phyloP scores from a whole-genome alignment of 306 rosid species.

The Boehmeria nivea region DNA sequence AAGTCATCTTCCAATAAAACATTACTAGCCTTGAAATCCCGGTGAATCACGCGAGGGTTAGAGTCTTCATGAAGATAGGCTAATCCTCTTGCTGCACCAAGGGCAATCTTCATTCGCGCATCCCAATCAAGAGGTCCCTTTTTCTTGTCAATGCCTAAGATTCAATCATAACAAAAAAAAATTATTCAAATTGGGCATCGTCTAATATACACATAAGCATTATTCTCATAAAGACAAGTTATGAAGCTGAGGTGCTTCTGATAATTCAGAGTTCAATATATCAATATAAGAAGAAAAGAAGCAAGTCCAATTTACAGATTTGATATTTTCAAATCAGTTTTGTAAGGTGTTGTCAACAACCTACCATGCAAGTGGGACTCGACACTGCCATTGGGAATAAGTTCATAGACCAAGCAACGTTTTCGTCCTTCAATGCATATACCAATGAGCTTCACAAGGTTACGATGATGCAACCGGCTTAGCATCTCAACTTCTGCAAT shows the following conservation, averaged over 20 bases:
- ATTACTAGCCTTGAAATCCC: slow-evolving; percentile 93
- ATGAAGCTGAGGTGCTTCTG: not conserved
- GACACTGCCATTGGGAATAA: slow-evolving; percentile 86
- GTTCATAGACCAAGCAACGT: slow-evolving; percentile 89
- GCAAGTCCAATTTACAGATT: not conserved
- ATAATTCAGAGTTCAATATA: not conserved
- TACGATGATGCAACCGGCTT: slow-evolving; percentile 93
- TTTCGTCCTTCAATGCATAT: slow-evolving; percentile 77
- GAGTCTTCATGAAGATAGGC: slow-evolving; percentile 99
- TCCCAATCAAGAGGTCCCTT: slow-evolving; percentile 85
- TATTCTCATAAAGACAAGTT: not conserved
- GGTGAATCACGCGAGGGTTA: slow-evolving; percentile 90
- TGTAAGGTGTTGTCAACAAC: not conserved
- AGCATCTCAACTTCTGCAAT: slow-evolving; percentile 87
- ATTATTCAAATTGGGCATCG: slow-evolving; percentile 7
- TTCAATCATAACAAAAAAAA: slow-evolving; percentile 18
- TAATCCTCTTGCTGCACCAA: slow-evolving; percentile 96
- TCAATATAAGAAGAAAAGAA: not conserved
- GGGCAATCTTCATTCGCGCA: slow-evolving; percentile 82
- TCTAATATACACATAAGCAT: not conserved
- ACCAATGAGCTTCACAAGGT: slow-evolving; percentile 91
- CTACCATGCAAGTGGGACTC: slow-evolving; percentile 98
- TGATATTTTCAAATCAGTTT: no score
- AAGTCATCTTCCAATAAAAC: slow-evolving; percentile 83
- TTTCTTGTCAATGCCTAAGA: slow-evolving; percentile 66